phyloP scores from a whole-genome alignment of 306 rosid species.

The Lablab purpureus region DNA sequence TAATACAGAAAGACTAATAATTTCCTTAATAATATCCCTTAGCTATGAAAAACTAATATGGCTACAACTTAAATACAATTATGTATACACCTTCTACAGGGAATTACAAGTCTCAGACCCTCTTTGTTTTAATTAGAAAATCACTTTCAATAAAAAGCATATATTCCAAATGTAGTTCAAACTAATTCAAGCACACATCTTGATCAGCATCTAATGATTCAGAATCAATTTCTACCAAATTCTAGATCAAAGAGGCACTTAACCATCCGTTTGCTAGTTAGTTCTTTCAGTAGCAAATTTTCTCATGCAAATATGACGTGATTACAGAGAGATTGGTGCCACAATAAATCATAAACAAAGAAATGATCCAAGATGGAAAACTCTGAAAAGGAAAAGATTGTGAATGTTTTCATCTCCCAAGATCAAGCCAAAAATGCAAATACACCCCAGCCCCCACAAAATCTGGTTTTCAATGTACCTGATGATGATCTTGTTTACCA shows the following conservation, averaged over 20 bases:
- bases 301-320: not conserved
- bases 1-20: not conserved
- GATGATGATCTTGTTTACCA: not conserved
- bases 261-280: not conserved
- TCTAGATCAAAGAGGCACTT: not conserved
- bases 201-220: not conserved
- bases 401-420: not conserved
- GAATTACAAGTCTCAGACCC: not conserved
- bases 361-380: not conserved
- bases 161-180: not conserved
- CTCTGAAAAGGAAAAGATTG: not conserved
- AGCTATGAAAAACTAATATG: not conserved
- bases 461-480: not conserved
- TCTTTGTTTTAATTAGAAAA: not conserved
- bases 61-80: slow-evolving; percentile 3
- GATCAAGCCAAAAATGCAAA: not conserved
- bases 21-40: not conserved
- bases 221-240: not conserved
- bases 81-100: slow-evolving; percentile 1
- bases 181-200: not conserved
- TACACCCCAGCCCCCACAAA: not conserved
- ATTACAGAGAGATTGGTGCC: not conserved
- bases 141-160: not conserved
- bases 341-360: slow-evolving; percentile 11
- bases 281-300: slow-evolving; percentile 11